These are phyloP conservation scores for Chrysanthemum seticuspe DNA, from an alignment of 129 eudicot species.

Conservation along the genomic window DNA sequence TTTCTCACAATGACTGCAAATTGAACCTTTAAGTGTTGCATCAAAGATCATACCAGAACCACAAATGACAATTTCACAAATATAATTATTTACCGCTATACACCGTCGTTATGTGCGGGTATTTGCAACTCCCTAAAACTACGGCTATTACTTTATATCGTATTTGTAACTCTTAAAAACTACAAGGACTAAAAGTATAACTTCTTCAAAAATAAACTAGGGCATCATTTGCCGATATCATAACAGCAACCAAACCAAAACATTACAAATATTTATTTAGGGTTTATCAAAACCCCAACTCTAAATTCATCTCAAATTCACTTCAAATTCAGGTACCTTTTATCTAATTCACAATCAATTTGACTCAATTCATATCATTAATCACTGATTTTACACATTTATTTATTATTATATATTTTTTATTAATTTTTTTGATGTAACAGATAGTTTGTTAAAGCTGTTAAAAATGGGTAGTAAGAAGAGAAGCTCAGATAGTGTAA, in stretches of 20 bases:
- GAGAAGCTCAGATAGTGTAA: slow-evolving; percentile 6
- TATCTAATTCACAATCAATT: too few species aligned
- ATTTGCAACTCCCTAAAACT: too few species aligned
- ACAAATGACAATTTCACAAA: too few species aligned
- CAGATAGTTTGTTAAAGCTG: background rate
- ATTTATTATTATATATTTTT: background rate
- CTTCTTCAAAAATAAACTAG: background rate
- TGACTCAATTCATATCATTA: background rate
- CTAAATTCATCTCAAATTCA: background rate
- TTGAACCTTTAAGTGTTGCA: too few species aligned
- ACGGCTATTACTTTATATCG: slow-evolving; percentile 33
- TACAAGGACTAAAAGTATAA: too few species aligned
- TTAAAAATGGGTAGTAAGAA: slow-evolving; percentile 1
- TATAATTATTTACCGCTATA: too few species aligned
- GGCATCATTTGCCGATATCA: background rate
- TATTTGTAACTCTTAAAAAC: slow-evolving; percentile 73
- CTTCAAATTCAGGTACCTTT: background rate
- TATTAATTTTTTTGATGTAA: background rate
- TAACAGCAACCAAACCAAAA: background rate
- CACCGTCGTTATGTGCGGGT: too few species aligned
- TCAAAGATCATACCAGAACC: too few species aligned
- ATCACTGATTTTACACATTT: too few species aligned
- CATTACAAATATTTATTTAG: background rate
- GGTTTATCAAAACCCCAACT: background rate
- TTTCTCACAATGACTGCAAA: too few species aligned